phyloP scores from a whole-genome alignment of 352 stramenopile genomes.

The Phytophthora syringae region DNA sequence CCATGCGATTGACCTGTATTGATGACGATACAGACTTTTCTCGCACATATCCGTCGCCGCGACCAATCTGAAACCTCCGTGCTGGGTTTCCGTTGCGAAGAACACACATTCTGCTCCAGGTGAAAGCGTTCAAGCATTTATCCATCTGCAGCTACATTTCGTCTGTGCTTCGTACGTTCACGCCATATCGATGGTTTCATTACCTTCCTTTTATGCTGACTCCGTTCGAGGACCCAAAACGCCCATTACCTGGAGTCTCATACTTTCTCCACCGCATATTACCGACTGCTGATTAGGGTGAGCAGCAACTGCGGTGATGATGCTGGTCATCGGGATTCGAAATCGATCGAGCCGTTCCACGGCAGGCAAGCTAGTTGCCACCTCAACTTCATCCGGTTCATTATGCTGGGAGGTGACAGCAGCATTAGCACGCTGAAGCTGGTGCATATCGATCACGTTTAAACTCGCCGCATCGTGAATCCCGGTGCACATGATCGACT shows the following conservation, averaged over 20 bases:
- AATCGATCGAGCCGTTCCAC: conserved; percentile 55
- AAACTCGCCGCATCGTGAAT: conserved; percentile 46
- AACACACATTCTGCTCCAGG: no score
- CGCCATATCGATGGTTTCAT: no score
- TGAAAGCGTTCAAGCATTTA: no score
- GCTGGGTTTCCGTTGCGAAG: no score
- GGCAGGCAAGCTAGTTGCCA: conserved; percentile 8
- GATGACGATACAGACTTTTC: conserved; percentile 24
- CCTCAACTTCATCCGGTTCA: background rate
- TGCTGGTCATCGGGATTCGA: conserved; percentile 48
- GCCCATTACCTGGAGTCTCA: conserved; percentile 45
- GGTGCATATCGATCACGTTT: conserved; percentile 61
- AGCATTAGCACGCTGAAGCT: conserved; percentile 25
- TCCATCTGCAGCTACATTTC: no score
- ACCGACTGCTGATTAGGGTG: conserved; percentile 55
- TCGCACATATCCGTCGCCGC: conserved; percentile 12
- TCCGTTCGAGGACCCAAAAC: conserved; percentile 9
- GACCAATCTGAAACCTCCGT: conserved; percentile 33
- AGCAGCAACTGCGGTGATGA: conserved; percentile 53
- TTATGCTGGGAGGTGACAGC: background rate
- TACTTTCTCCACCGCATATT: conserved; percentile 53
- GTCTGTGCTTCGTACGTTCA: no score
- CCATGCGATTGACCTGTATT: conserved; percentile 23
- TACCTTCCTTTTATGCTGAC: background rate
- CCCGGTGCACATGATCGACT: conserved; percentile 58